These are phyloP conservation scores for Neonectria punicea DNA, from an alignment of 2,329 filamentous ascomycete genomes.

Conservation along the genomic window DNA sequence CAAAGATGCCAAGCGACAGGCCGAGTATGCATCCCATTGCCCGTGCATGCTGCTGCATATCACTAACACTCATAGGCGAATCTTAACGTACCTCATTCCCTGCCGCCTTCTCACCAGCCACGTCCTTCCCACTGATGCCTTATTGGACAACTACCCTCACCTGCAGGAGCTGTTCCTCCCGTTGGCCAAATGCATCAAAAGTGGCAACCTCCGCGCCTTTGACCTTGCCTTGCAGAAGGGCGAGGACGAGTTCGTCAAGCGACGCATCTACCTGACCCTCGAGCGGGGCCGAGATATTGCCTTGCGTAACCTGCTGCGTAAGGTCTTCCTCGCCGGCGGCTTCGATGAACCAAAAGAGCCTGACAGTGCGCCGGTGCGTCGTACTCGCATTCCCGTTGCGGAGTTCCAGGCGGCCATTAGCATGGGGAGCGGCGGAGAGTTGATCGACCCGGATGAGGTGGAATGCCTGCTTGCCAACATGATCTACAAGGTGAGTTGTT, in stretches of 20 bases:
- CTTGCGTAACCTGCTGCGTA: conserved; percentile 88
- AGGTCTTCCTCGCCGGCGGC: conserved; percentile 87
- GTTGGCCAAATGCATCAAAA: conserved; percentile 80
- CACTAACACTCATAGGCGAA: conserved; percentile 68
- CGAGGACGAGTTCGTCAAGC: conserved; percentile 93
- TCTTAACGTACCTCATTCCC: conserved; percentile 93
- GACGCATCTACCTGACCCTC: conserved; percentile 92
- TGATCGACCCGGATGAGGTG: conserved; percentile 88
- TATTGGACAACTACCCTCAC: conserved; percentile 80
- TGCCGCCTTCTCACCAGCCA: conserved; percentile 91
- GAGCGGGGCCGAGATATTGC: conserved; percentile 93
- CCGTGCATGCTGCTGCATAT: background rate
- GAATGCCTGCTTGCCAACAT: conserved; percentile 95
- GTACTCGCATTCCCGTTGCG: conserved; percentile 81
- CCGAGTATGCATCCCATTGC: conserved; percentile 69
- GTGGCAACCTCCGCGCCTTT: conserved; percentile 84
- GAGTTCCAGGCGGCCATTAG: conserved; percentile 89
- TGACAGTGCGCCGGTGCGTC: conserved; percentile 68
- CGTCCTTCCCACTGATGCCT: conserved; percentile 76
- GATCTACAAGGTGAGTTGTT: conserved; percentile 87
- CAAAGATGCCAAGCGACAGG: conserved; percentile 76
- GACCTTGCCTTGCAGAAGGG: conserved; percentile 82
- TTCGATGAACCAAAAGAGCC: conserved; percentile 81
- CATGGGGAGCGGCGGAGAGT: conserved; percentile 72
- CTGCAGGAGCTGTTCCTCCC: conserved; percentile 83